These are phyloP conservation scores for Zymoseptoria crescenta DNA, from an alignment of 2,329 filamentous ascomycete genomes.

Conservation along the genomic window DNA sequence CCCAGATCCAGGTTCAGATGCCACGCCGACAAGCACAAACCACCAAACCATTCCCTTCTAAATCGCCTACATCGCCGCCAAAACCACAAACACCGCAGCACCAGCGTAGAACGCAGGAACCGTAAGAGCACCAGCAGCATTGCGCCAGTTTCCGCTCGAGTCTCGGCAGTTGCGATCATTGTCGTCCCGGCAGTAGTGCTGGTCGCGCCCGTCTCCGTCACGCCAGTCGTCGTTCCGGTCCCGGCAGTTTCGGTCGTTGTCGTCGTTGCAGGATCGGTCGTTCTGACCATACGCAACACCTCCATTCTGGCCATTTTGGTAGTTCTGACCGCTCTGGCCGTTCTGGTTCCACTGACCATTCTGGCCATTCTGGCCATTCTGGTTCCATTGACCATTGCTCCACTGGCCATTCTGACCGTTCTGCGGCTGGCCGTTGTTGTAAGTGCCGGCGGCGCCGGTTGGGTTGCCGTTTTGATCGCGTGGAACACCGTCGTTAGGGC, in stretches of 20 bases:
- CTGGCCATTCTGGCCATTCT: not conserved
- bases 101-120: not conserved
- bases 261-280: not conserved
- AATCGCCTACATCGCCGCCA: not conserved
- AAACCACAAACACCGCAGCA: not conserved
- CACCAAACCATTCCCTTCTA: not conserved
- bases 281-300: not conserved
- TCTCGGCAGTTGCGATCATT: not conserved
- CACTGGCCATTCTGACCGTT: not conserved
- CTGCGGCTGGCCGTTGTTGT: not conserved
- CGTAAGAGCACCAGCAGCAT: not conserved
- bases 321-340: not conserved
- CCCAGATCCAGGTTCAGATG: not conserved
- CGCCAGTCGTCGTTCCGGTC: not conserved
- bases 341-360: not conserved
- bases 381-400: not conserved
- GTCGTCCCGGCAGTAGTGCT: not conserved
- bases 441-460: not conserved
- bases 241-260: not conserved
- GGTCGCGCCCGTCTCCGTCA: not conserved
- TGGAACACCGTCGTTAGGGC: slow-evolving; percentile 1
- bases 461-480: slow-evolving; percentile 3
- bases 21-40: not conserved
- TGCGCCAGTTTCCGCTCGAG: not conserved
- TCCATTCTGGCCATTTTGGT: not conserved